phyloP scores from a whole-genome alignment of 257 asterid genomes.

The Apocynum venetum region DNA sequence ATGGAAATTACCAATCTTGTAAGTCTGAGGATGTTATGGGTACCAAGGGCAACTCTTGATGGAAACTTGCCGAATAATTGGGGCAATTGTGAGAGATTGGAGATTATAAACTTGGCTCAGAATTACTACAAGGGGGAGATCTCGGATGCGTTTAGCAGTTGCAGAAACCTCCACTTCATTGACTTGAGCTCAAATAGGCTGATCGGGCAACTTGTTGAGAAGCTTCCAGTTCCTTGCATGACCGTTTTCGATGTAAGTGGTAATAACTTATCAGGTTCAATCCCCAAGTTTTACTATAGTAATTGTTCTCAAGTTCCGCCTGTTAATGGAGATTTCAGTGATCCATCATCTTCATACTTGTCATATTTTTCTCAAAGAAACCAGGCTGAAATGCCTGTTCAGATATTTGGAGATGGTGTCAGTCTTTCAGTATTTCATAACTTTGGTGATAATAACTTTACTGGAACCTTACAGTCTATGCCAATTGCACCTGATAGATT shows the following conservation, averaged over 20 bases:
- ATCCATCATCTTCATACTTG: slow-evolving; percentile 55
- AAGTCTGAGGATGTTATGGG: slow-evolving; percentile 87
- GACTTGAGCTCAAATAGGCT: slow-evolving; percentile 76
- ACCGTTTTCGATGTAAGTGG: slow-evolving; percentile 68
- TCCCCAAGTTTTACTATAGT: slow-evolving; percentile 51
- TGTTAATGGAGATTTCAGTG: slow-evolving; percentile 20
- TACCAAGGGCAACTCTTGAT: slow-evolving; percentile 67
- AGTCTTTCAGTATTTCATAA: slow-evolving; percentile 51
- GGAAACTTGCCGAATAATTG: slow-evolving; percentile 64
- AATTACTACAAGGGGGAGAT: slow-evolving; percentile 57
- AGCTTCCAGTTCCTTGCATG: slow-evolving; percentile 86
- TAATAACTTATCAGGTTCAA: slow-evolving; percentile 61
- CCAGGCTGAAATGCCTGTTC: slow-evolving; percentile 37
- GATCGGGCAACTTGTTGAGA: slow-evolving; percentile 52
- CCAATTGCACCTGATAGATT: slow-evolving; percentile 56
- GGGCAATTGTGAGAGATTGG: slow-evolving; percentile 73
- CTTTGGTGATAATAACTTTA: slow-evolving; percentile 63
- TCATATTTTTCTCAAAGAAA: slow-evolving; percentile 44
- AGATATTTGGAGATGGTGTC: slow-evolving; percentile 36
- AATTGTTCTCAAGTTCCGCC: slow-evolving; percentile 40
- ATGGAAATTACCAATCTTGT: slow-evolving; percentile 45
- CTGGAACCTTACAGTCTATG: slow-evolving; percentile 49
- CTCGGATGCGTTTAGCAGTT: slow-evolving; percentile 40
- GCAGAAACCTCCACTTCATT: slow-evolving; percentile 75
- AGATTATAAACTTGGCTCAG: slow-evolving; percentile 77